phyloP scores from a whole-genome alignment of 2,329 filamentous ascomycete species.

The Calonectria pauciramosa region DNA sequence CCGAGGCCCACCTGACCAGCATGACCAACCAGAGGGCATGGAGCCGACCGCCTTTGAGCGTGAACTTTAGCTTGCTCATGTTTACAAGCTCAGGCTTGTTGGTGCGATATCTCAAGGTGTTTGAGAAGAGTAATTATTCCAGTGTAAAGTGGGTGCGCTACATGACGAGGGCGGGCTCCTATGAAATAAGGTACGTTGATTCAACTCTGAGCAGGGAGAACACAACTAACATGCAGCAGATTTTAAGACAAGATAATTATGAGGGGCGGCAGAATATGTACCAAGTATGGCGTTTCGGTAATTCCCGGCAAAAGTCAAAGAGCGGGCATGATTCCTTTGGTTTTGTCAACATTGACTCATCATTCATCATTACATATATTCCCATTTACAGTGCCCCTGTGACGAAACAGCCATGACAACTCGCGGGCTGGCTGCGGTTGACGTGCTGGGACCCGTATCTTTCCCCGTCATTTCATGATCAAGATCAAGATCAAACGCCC shows the following conservation, averaged over 20 bases:
- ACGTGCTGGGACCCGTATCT: background rate
- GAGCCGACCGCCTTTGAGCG: conserved; percentile 91
- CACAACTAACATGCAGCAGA: conserved; percentile 43
- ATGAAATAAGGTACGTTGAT: conserved; percentile 84
- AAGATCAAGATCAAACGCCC: background rate
- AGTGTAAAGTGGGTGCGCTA: conserved; percentile 99
- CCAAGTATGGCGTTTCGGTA: conserved; percentile 49
- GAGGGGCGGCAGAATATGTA: conserved; percentile 45
- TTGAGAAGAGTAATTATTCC: conserved; percentile 99
- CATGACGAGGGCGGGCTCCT: conserved; percentile 97
- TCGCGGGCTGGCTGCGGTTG: background rate
- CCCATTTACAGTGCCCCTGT: conserved; percentile 5
- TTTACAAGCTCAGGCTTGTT: conserved; percentile 95
- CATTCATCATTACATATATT: conserved; percentile 27
- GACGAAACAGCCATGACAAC: background rate
- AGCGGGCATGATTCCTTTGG: conserved; percentile 42
- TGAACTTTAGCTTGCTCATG: conserved; percentile 96
- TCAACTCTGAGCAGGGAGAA: background rate
- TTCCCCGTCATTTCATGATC: background rate
- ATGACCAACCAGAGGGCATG: conserved; percentile 99
- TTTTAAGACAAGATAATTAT: conserved; percentile 47
- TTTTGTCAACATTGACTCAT: conserved; percentile 39
- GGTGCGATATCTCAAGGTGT: conserved; percentile 96
- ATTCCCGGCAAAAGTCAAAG: conserved; percentile 48
- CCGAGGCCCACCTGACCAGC: conserved; percentile 91